phyloP scores from a whole-genome alignment of 805 yeast species.

The Wickerhamiella alocasiicola region DNA sequence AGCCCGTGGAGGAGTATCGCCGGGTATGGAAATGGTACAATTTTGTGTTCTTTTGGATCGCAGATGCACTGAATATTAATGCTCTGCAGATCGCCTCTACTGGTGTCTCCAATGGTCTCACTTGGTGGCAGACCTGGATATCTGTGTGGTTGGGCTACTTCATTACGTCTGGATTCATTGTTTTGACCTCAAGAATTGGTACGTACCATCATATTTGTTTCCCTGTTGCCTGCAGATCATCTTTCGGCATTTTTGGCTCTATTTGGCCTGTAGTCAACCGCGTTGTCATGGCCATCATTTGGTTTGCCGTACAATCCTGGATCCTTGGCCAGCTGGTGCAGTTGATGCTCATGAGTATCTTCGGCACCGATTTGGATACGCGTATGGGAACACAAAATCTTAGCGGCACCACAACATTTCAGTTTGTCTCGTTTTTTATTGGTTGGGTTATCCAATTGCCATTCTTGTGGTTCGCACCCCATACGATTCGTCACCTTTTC shows the following conservation, averaged over 20 bases:
- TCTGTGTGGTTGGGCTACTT: slow-evolving; percentile 79
- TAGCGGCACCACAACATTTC: slow-evolving; percentile 58
- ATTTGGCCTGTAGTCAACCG: slow-evolving; percentile 82
- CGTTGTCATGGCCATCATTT: slow-evolving; percentile 73
- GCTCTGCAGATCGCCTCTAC: slow-evolving; percentile 89
- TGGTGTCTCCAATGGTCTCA: slow-evolving; percentile 62
- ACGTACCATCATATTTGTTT: slow-evolving; percentile 69
- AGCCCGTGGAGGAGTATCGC: slow-evolving; percentile 36
- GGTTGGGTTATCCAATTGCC: slow-evolving; percentile 76
- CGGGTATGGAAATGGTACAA: slow-evolving; percentile 82
- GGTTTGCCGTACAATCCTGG: slow-evolving; percentile 83
- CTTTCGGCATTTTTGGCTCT: slow-evolving; percentile 80
- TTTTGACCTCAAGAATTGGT: slow-evolving; percentile 66
- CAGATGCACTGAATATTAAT: slow-evolving; percentile 80
- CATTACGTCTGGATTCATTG: slow-evolving; percentile 56
- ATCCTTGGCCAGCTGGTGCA: slow-evolving; percentile 75
- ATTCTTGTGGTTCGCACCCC: slow-evolving; percentile 70
- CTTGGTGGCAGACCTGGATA: slow-evolving; percentile 89
- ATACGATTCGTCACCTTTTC: slow-evolving; percentile 69
- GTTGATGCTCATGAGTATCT: slow-evolving; percentile 63
- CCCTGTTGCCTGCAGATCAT: slow-evolving; percentile 69
- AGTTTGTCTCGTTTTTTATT: slow-evolving; percentile 62
- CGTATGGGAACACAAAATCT: slow-evolving; percentile 39
- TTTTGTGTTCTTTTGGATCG: slow-evolving; percentile 71
- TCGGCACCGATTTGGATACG: slow-evolving; percentile 27